Conservation (phyloP, 208 protist species). For the Naegleria gruberi region DNA sequence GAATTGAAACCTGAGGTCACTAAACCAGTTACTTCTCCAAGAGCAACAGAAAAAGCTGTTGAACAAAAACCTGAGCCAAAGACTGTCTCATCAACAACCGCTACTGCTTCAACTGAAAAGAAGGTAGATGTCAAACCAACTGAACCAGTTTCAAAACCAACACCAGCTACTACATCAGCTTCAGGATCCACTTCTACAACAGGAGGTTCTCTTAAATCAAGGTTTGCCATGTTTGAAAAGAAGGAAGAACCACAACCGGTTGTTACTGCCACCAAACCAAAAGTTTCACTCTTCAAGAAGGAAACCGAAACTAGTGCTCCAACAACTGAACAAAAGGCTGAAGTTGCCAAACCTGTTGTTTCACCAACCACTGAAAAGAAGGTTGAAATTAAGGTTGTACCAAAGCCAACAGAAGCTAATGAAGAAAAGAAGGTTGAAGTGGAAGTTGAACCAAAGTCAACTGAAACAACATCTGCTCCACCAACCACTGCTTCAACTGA, state of each 20-base stretch:
- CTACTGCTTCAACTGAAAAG: neutral
- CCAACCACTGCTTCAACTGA: too few species aligned
- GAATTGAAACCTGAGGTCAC: neutral
- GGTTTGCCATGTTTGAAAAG: neutral
- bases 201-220: neutral
- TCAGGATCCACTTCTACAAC: neutral
- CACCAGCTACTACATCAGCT: neutral
- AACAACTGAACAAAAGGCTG: too few species aligned
- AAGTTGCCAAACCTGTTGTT: neutral
- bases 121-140: neutral
- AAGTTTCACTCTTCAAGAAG: too few species aligned
- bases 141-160: neutral
- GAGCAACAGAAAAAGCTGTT: neutral
- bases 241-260: neutral
- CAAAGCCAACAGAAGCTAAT: too few species aligned
- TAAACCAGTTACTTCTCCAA: neutral
- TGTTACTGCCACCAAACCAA: neutral
- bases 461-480: too few species aligned
- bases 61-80: neutral
- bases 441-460: too few species aligned
- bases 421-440: too few species aligned
- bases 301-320: too few species aligned
- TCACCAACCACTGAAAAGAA: too few species aligned
- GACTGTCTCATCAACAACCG: too few species aligned
- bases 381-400: too few species aligned